Evolutionary conservation across 805 yeast genomes (phyloP).

Genomic region (Metahyphopichia silvanorum): DNA sequence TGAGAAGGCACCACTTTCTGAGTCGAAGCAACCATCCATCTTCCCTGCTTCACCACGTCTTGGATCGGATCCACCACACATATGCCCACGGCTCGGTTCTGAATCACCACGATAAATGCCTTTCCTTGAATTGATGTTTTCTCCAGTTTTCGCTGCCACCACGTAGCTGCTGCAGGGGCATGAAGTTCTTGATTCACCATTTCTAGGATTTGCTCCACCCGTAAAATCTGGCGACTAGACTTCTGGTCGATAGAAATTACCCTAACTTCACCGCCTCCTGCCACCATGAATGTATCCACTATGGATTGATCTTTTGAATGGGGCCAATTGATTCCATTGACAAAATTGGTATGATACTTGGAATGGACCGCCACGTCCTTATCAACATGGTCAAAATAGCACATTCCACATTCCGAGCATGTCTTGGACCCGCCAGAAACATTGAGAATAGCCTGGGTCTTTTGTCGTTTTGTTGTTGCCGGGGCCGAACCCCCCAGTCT

Average conservation of each 20-base stretch:
- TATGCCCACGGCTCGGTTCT: conserved; percentile 51
- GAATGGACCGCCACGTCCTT: conserved; percentile 47
- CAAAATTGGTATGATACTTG: conserved; percentile 47
- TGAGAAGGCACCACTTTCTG: conserved; percentile 50
- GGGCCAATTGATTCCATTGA: conserved; percentile 52
- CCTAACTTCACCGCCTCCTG: conserved; percentile 3
- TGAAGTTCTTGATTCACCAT: conserved; percentile 59
- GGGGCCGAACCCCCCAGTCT: too few species aligned
- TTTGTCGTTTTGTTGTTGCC: background rate
- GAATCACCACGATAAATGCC: conserved; percentile 48
- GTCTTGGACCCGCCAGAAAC: conserved; percentile 14
- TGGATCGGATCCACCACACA: conserved; percentile 48
- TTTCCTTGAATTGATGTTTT: conserved; percentile 13
- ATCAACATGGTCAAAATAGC: conserved; percentile 39
- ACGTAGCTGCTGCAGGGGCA: conserved; percentile 43
- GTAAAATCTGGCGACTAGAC: conserved; percentile 17
- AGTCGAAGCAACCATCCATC: conserved; percentile 59
- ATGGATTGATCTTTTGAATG: background rate
- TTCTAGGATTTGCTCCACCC: conserved; percentile 34
- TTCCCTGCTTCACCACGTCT: conserved; percentile 28
- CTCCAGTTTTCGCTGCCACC: conserved; percentile 22
- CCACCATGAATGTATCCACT: background rate
- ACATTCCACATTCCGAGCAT: conserved; percentile 54
- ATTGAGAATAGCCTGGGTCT: conserved; percentile 14
- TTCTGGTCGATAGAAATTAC: conserved; percentile 20